phyloP scores from a whole-genome alignment of 352 stramenopile species.

The Blastocystis sp. region DNA sequence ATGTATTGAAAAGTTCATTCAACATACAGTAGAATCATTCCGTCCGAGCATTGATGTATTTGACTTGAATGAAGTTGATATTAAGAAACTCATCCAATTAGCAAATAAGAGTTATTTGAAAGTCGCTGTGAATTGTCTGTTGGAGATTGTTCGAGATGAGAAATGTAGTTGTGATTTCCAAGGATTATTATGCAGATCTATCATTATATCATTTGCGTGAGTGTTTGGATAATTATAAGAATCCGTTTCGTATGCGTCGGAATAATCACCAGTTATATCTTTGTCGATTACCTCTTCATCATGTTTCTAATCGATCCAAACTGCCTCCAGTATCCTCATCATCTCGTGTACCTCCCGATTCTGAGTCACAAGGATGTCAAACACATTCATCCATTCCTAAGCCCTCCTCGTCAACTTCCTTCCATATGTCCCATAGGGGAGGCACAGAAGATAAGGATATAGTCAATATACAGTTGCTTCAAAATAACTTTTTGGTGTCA shows the following conservation, averaged over 20 bases:
- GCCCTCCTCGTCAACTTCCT: too few relatives aligned
- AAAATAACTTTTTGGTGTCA: not conserved
- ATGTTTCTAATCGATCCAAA: too few relatives aligned
- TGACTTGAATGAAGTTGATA: not conserved
- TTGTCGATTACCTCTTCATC: too few relatives aligned
- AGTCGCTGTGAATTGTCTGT: slow-evolving; percentile 17
- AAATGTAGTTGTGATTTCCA: slow-evolving; percentile 8
- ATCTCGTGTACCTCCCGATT: too few relatives aligned
- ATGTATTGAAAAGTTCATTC: not conserved
- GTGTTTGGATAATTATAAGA: too few relatives aligned
- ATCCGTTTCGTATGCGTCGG: too few relatives aligned
- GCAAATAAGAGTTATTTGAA: slow-evolving; percentile 5
- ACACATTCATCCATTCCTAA: too few relatives aligned
- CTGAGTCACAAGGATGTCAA: too few relatives aligned
- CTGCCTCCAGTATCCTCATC: not conserved
- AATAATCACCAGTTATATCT: too few relatives aligned
- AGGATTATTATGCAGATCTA: not conserved
- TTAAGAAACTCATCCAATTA: not conserved
- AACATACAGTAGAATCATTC: not conserved
- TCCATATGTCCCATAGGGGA: too few relatives aligned
- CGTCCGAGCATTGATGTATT: not conserved
- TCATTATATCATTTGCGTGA: not conserved
- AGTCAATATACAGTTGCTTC: too few relatives aligned
- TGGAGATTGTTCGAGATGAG: not conserved
- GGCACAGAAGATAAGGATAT: too few relatives aligned